Evolutionary conservation across 805 yeast genomes (phyloP).

Genomic region (Kurtzmaniella cleridarum): DNA sequence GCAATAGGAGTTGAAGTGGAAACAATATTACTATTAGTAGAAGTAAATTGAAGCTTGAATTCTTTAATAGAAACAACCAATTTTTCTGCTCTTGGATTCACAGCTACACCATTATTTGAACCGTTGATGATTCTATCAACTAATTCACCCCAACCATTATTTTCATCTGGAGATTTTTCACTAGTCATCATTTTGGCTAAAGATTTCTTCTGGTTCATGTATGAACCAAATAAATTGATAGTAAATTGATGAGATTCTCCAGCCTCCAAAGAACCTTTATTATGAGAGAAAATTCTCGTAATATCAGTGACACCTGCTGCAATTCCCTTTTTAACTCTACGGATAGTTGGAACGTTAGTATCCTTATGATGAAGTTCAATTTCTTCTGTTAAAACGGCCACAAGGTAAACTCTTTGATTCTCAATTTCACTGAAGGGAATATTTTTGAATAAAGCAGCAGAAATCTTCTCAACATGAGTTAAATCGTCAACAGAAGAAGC

Average conservation of each 20-base stretch:
- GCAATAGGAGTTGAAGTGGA: slow-evolving; percentile 49
- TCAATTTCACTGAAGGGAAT: slow-evolving; percentile 64
- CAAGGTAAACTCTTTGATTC: slow-evolving; percentile 64
- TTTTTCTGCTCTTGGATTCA: slow-evolving; percentile 74
- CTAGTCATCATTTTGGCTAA: slow-evolving; percentile 13
- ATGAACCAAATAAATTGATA: slow-evolving; percentile 69
- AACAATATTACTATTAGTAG: slow-evolving; percentile 14
- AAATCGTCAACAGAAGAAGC: slow-evolving; percentile 54
- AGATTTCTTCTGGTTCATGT: slow-evolving; percentile 39
- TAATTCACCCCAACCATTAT: slow-evolving; percentile 86
- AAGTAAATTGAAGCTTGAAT: slow-evolving; percentile 45
- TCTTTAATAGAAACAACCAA: slow-evolving; percentile 70
- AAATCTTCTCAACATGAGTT: slow-evolving; percentile 55
- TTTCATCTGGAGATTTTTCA: slow-evolving; percentile 17
- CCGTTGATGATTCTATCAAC: slow-evolving; percentile 75
- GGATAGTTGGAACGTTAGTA: slow-evolving; percentile 23
- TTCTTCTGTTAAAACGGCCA: slow-evolving; percentile 69
- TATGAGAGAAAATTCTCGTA: slow-evolving; percentile 66
- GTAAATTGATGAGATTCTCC: slow-evolving; percentile 68
- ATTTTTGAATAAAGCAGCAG: slow-evolving; percentile 76
- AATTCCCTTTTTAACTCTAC: slow-evolving; percentile 63
- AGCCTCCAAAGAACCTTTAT: slow-evolving; percentile 52
- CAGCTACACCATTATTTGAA: slow-evolving; percentile 68
- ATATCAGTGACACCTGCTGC: slow-evolving; percentile 89
- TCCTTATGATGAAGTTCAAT: slow-evolving; percentile 40